Base-by-base conservation (phyloP, 192 early-diverging fungal genomes). In the Linnemannia elongata region DNA sequence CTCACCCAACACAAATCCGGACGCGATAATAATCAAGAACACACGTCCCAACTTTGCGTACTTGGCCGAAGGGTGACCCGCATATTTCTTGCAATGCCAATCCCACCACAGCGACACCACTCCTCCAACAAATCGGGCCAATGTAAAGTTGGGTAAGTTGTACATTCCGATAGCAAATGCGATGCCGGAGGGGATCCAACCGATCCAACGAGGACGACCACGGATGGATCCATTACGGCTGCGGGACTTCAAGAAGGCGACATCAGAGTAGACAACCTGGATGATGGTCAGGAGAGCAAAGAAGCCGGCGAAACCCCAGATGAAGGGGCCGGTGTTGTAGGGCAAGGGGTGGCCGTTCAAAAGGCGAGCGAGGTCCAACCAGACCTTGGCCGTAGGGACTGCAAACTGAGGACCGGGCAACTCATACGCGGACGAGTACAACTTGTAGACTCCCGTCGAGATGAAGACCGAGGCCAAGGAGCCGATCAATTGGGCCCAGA, bases 151-250 rank as follows among this genome's bases (percentile, higher is more conserved):
- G 4, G 95, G 95, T 1, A 94, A 90, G 84, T 96, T 96, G 85
- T 95, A 96, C 77, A 96, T 96, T 27, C 95, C 95, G 63, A 96
- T 94, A 6, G 95, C 94, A 91, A 96, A 96, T 8, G 95, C 95
- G 47, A 96, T 94, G 1, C 95, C 95, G 47, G 93, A 93, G 24
- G 95, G 95, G 81, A 94, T 89, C 66, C 81, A 93, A 2, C 80
- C 69, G 8, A 83, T 36, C 94, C 93, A 94, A 47, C 54, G 74
- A 18, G 80, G 82, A 27, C 76, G 75, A 74, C 76, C 76, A 10
- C 72, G 69, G 15, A 69, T 35, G 8, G 76, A 74, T 41, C 76
- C 54, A 47, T 72, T 15, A 17, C 27, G 4, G 49, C 57, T 24
- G 52, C 68, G 38, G 4, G 74, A 82, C 33, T 71, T 71, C 30